Evolutionary conservation across 2,329 filamentous ascomycete genomes (phyloP).

Genomic region (Penicillium rolfsii): DNA sequence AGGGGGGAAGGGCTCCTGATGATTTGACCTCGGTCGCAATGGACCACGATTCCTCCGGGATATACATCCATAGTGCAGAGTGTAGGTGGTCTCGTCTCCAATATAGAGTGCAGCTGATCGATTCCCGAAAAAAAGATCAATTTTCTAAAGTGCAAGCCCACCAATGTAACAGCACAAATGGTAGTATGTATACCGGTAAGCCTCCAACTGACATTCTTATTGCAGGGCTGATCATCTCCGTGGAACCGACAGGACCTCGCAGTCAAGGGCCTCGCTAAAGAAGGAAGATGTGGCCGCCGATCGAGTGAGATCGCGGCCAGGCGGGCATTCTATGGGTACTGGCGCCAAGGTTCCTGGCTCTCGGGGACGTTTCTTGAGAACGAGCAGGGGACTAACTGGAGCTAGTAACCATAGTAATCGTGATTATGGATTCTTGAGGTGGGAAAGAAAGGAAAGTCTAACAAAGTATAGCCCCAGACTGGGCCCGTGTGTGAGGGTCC

Average conservation of each 20-base stretch:
- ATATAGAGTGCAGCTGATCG: neutral
- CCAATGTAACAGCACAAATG: neutral
- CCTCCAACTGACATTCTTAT: slow-evolving; percentile 17
- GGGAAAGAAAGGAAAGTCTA: slow-evolving; percentile 14
- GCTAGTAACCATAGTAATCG: neutral
- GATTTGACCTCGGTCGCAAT: slow-evolving; percentile 1
- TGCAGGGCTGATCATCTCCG: slow-evolving; percentile 24
- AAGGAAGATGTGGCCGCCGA: slow-evolving; percentile 22
- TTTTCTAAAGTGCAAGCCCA: neutral
- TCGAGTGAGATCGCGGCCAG: slow-evolving; percentile 18
- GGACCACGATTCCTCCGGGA: neutral
- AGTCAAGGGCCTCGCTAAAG: slow-evolving; percentile 5
- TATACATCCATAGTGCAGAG: neutral
- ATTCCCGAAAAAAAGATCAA: neutral
- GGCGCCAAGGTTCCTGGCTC: slow-evolving; percentile 24
- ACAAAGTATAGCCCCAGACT: slow-evolving; percentile 16
- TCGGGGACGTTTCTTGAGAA: slow-evolving; percentile 14
- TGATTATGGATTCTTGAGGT: neutral
- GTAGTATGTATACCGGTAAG: neutral
- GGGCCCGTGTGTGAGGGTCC: slow-evolving; percentile 20
- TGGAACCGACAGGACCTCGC: slow-evolving; percentile 12
- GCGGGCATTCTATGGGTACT: slow-evolving; percentile 23
- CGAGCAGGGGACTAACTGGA: neutral
- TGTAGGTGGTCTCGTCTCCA: neutral
- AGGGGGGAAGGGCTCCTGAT: neutral